Conservation (phyloP, 345 rosid genomes). For the Populus euphratica region DNA sequence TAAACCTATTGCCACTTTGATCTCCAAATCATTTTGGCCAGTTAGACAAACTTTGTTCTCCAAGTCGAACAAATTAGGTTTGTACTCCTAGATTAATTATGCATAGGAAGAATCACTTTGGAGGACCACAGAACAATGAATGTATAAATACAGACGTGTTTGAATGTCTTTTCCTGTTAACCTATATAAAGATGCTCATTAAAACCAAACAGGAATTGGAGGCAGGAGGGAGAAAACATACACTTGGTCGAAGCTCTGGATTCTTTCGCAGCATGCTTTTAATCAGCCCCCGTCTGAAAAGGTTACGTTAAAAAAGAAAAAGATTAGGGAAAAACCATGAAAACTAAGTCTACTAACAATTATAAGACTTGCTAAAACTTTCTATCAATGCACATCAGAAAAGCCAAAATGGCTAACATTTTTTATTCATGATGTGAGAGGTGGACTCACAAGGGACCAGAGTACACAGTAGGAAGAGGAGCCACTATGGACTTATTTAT, state of each 20-base stretch:
- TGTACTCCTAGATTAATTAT: not conserved
- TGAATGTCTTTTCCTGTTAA: not conserved
- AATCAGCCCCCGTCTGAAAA: conserved; percentile 82
- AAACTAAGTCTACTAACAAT: not conserved
- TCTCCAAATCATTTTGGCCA: too few species aligned
- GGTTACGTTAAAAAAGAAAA: conserved; percentile 8
- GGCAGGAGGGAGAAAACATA: conserved; percentile 39
- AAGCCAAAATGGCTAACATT: not conserved
- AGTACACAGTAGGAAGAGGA: conserved; percentile 86
- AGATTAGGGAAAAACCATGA: not conserved
- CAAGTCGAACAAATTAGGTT: not conserved
- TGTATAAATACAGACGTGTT: too few species aligned
- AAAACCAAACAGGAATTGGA: not conserved
- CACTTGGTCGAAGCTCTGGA: conserved; percentile 95
- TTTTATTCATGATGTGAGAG: not conserved
- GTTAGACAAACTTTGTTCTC: not conserved
- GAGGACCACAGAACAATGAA: not conserved
- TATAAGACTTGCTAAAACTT: not conserved
- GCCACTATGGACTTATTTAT: conserved; percentile 91
- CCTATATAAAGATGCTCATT: not conserved
- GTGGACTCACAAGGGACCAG: conserved; percentile 77
- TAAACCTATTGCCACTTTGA: too few species aligned
- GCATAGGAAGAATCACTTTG: not conserved
- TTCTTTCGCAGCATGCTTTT: conserved; percentile 97
- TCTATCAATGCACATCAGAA: not conserved